Percentiles rank a stretch among this genome's conserved stretches.
These are phyloP conservation scores for Noccaea caerulescens DNA, from an alignment of 345 rosid species.

Conservation along the genomic window DNA sequence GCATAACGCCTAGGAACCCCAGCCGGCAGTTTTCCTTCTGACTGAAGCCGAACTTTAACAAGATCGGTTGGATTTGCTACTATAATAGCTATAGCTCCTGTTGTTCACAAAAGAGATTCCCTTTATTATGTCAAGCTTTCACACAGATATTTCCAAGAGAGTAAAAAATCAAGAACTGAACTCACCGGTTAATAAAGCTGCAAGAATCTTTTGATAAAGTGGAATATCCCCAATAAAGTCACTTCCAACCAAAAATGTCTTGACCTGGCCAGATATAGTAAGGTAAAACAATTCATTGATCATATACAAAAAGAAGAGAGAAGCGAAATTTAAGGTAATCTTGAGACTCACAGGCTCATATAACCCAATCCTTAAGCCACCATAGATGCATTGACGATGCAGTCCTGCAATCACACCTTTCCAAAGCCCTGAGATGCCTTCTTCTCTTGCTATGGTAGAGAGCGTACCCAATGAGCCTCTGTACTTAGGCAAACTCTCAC, in stretches of 20 bases:
- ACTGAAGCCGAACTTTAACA: slow-evolving; percentile 93
- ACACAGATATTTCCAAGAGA: not conserved
- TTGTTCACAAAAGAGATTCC: slow-evolving; percentile 1
- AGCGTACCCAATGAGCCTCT: slow-evolving; percentile 79
- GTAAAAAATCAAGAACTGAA: slow-evolving; percentile 26
- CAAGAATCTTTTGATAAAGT: slow-evolving; percentile 77
- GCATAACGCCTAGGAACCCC: slow-evolving; percentile 89
- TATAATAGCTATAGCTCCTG: slow-evolving; percentile 89
- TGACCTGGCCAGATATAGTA: slow-evolving; percentile 63
- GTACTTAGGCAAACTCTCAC: slow-evolving; percentile 61
- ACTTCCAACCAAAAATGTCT: slow-evolving; percentile 81
- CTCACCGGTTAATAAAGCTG: slow-evolving; percentile 90
- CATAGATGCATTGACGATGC: slow-evolving; percentile 90
- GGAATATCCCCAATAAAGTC: slow-evolving; percentile 81
- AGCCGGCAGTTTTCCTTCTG: slow-evolving; percentile 86
- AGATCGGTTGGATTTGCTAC: slow-evolving; percentile 98
- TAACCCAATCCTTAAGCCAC: slow-evolving; percentile 89
- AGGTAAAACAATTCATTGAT: slow-evolving; percentile 18
- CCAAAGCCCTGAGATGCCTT: slow-evolving; percentile 85
- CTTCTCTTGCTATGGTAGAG: slow-evolving; percentile 86
- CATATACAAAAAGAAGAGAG: not conserved
- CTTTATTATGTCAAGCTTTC: not conserved
- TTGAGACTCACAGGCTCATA: slow-evolving; percentile 83
- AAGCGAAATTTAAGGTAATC: slow-evolving; percentile 20
- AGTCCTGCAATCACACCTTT: slow-evolving; percentile 88